phyloP scores from a whole-genome alignment of 768 basidiomycete genomes.

The Trametes cubensis region DNA sequence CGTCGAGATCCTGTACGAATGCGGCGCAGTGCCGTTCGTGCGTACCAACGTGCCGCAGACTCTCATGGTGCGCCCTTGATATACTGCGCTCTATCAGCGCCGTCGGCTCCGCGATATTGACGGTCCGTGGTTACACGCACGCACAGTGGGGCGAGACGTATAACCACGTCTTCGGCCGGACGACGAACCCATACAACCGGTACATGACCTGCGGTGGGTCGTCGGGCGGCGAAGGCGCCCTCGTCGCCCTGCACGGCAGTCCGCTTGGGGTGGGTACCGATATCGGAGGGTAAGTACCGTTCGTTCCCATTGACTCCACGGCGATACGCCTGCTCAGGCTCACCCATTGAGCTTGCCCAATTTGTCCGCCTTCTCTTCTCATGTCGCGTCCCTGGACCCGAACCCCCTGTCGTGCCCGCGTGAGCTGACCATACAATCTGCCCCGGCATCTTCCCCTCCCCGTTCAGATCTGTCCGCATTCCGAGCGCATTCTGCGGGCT shows the following conservation, averaged over 20 bases:
- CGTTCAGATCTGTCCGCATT: slow-evolving; percentile 67
- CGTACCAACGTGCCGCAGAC: slow-evolving; percentile 62
- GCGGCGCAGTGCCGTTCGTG: slow-evolving; percentile 62
- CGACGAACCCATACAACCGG: slow-evolving; percentile 74
- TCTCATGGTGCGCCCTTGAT: slow-evolving; percentile 42
- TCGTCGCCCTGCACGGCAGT: slow-evolving; percentile 58
- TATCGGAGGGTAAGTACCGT: slow-evolving; percentile 63
- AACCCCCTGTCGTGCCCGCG: background rate
- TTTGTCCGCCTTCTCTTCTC: slow-evolving; percentile 1
- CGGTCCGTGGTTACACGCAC: background rate
- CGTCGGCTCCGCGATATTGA: background rate
- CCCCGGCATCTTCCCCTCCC: background rate
- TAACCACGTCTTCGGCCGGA: slow-evolving; percentile 81
- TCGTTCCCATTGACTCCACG: slow-evolving; percentile 7
- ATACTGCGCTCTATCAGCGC: background rate
- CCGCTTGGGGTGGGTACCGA: slow-evolving; percentile 76
- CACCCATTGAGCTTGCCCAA: slow-evolving; percentile 10
- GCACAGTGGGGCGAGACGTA: slow-evolving; percentile 74
- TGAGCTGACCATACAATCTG: background rate
- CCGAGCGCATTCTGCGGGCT: slow-evolving; percentile 68
- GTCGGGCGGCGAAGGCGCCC: slow-evolving; percentile 84
- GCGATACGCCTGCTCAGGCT: background rate
- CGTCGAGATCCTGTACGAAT: slow-evolving; percentile 53
- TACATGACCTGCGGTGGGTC: slow-evolving; percentile 77
- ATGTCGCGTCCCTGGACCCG: background rate